Percentiles rank a stretch among this genome's conserved stretches.
Evolutionary conservation across 2,329 filamentous ascomycete species (phyloP).

Genomic region (Fusarium graminum): DNA sequence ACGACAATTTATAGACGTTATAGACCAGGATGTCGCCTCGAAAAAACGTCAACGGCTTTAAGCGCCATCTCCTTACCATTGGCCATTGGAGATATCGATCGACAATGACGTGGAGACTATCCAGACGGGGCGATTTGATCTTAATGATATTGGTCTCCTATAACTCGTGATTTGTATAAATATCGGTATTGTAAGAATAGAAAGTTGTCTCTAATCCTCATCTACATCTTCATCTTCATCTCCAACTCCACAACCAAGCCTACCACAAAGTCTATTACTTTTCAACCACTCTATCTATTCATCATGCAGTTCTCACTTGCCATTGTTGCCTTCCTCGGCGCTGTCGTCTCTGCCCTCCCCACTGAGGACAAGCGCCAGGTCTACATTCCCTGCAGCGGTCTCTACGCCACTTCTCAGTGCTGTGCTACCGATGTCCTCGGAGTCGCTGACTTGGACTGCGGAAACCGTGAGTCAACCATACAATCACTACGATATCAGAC

Average conservation of each 20-base stretch:
- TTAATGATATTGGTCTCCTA: conserved; percentile 8
- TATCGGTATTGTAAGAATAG: background rate
- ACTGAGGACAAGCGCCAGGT: conserved; percentile 52
- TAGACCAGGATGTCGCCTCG: conserved; percentile 29
- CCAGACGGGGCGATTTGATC: background rate
- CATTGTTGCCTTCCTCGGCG: conserved; percentile 47
- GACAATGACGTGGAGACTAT: conserved; percentile 34
- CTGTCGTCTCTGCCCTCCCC: conserved; percentile 47
- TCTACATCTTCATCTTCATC: background rate
- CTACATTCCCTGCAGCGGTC: conserved; percentile 58
- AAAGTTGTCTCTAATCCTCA: background rate
- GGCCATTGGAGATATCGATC: conserved; percentile 7
- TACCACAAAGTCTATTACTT: conserved; percentile 17
- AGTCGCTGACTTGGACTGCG: conserved; percentile 69
- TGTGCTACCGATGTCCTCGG: conserved; percentile 73
- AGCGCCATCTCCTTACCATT: background rate
- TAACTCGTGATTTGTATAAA: conserved; percentile 28
- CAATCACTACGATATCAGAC: background rate
- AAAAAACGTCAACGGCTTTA: conserved; percentile 34
- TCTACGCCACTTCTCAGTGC: conserved; percentile 64
- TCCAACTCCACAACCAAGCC: background rate
- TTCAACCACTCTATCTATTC: background rate
- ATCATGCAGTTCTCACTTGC: conserved; percentile 53
- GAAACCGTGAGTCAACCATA: conserved; percentile 58
- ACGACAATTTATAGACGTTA: conserved; percentile 16